phyloP scores from a whole-genome alignment of 2,329 filamentous ascomycete genomes.

The Gliomastix tumulicola region DNA sequence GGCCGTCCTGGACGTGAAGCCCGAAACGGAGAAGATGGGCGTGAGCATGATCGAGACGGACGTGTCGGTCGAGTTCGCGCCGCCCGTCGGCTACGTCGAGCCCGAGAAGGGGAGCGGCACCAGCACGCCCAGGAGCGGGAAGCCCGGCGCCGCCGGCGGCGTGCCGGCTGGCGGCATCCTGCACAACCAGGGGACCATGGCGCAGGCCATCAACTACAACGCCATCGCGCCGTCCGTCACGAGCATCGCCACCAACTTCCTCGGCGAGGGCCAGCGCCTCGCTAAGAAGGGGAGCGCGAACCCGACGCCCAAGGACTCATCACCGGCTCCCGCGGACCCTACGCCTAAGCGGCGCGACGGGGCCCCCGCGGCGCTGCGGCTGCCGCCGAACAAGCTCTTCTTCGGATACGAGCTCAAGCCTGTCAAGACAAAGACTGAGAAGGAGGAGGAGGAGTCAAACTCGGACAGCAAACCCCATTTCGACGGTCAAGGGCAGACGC shows the following conservation, averaged over 20 bases:
- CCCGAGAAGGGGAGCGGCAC: conserved; percentile 74
- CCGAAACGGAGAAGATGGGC: conserved; percentile 71
- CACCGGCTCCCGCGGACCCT: conserved; percentile 47
- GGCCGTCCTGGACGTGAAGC: conserved; percentile 89
- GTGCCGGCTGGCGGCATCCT: conserved; percentile 66
- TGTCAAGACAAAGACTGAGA: conserved; percentile 70
- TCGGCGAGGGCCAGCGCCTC: conserved; percentile 74
- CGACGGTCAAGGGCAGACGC: conserved; percentile 75
- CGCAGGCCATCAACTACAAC: conserved; percentile 93
- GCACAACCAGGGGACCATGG: conserved; percentile 88
- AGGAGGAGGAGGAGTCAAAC: conserved; percentile 56
- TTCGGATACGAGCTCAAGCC: conserved; percentile 94
- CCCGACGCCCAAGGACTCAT: conserved; percentile 56
- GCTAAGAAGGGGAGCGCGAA: conserved; percentile 74
- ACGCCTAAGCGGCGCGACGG: conserved; percentile 48
- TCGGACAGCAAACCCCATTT: conserved; percentile 67
- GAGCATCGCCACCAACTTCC: conserved; percentile 69
- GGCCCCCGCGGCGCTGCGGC: conserved; percentile 76
- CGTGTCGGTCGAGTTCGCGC: conserved; percentile 90
- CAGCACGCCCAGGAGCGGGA: conserved; percentile 74
- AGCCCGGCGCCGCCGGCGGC: conserved; percentile 51
- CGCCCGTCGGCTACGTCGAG: conserved; percentile 91
- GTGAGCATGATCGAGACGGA: conserved; percentile 97
- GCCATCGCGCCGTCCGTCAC: conserved; percentile 76
- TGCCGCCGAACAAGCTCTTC: conserved; percentile 88